Evolutionary conservation across 176 grass and related monocot species (phyloP), one percentile per base, ranked within the genome.

Genomic region (Secale cereale): DNA sequence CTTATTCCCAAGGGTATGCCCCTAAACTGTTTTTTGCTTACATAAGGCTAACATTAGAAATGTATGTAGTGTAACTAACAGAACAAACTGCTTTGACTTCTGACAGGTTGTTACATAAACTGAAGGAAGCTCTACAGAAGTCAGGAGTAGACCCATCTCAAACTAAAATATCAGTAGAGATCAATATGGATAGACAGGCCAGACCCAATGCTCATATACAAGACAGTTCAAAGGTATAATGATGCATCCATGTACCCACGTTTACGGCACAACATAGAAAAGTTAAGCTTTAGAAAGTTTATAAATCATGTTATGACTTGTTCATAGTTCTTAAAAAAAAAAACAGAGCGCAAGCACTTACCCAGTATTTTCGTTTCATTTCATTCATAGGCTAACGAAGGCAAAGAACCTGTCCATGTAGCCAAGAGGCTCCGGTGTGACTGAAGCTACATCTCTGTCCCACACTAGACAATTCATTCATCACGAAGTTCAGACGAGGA

Each of bases 91-190:
- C 23, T 65, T 65, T 8, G 31, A 65, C 54, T 40, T 50, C 16
- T 9, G 35, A 76, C 77, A 95, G 93, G 80, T 39, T 95, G 79
- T 75, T 95, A 56, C 63, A 76, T 17, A 90, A 66, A 54, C 59
- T 95, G 59, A 88, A 77, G n/a, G 79, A 88, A 60, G 86, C 90
- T 30, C 72, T 95, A 62, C 78, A 88, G 79, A 88, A 70, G 59
- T 95, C 93, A 1, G 93, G 93, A 61, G 54, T 95, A 82, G 90
- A 95, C 32, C 86, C 85, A 48, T 90, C 93, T 70, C 88, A 92
- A 86, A 81, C 93, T 60, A 92, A 67, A 65, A 79, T 95, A 57
- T 88, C 93, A 11, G 90, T 95, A 17, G 79, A 95, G 72, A 92
- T 95, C 72, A 92, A 86, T 57, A 77, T 92, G 81, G 80, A 78